Percentiles rank a stretch among this genome's conserved stretches.
Evolutionary conservation across 2,329 filamentous ascomycete genomes (phyloP).

Genomic region (Penicillium sp.): DNA sequence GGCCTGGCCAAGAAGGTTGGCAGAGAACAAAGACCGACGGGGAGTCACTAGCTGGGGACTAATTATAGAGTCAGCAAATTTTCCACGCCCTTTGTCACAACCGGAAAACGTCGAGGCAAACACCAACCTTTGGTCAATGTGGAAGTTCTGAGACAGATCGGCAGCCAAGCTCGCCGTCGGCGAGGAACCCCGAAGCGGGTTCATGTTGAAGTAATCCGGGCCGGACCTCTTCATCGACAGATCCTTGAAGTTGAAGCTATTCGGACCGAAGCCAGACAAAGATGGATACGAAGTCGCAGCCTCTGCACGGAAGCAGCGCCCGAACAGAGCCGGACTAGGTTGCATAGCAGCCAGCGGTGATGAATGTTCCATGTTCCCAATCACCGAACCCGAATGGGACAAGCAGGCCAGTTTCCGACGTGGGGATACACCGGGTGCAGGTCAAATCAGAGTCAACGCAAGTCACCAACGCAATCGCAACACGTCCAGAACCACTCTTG

Average conservation of each 20-base stretch:
- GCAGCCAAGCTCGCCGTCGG: conserved; percentile 87
- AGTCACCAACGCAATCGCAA: not conserved
- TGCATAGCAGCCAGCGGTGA: conserved; percentile 93
- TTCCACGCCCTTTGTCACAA: conserved; percentile 9
- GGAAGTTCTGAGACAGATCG: conserved; percentile 94
- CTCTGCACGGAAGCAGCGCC: conserved; percentile 61
- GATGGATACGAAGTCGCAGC: conserved; percentile 53
- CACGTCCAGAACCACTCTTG: not conserved
- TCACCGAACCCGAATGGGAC: conserved; percentile 13
- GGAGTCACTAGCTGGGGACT: conserved; percentile 82
- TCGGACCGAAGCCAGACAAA: conserved; percentile 58
- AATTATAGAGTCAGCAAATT: conserved; percentile 43
- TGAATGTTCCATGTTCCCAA: conserved; percentile 85
- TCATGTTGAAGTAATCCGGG: conserved; percentile 78
- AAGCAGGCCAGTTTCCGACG: conserved; percentile 10
- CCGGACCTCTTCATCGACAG: conserved; percentile 66
- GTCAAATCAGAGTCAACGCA: conserved; percentile 2
- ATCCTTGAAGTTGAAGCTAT: conserved; percentile 73
- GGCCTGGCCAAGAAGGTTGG: conserved; percentile 61
- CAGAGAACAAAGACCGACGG: conserved; percentile 78
- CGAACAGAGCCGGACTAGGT: conserved; percentile 62
- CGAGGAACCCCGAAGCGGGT: conserved; percentile 77
- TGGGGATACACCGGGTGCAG: conserved; percentile 9
- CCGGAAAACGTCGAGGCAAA: conserved; percentile 9
- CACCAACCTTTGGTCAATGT: conserved; percentile 87